Evolutionary conservation across 2,329 filamentous ascomycete species (phyloP).

Genomic region (Fusarium illudens): DNA sequence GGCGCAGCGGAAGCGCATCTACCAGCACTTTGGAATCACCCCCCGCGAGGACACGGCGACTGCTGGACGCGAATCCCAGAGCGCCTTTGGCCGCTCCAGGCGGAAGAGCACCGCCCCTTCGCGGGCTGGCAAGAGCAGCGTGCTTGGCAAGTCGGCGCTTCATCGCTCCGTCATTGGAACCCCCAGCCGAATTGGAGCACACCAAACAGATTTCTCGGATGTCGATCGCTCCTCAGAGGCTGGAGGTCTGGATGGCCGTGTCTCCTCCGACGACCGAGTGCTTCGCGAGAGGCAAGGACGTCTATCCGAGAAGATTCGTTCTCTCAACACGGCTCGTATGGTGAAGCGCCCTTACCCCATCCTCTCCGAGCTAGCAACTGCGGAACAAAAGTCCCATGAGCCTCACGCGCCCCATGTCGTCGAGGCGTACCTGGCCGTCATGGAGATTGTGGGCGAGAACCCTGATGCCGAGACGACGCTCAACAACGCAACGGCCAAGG

Average conservation of each 20-base stretch:
- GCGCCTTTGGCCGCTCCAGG: conserved; percentile 68
- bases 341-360: conserved; percentile 75
- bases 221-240: conserved; percentile 66
- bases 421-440: conserved; percentile 83
- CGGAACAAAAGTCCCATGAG: conserved; percentile 75
- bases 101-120: conserved; percentile 62
- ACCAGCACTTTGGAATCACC: conserved; percentile 93
- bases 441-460: conserved; percentile 80
- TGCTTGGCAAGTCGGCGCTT: conserved; percentile 69
- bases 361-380: conserved; percentile 76
- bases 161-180: conserved; percentile 89
- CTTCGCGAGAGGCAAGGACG: conserved; percentile 84
- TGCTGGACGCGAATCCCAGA: conserved; percentile 58
- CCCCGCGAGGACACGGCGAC: conserved; percentile 58
- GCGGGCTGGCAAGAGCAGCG: conserved; percentile 58
- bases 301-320: conserved; percentile 80
- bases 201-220: conserved; percentile 74
- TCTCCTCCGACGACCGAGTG: conserved; percentile 73
- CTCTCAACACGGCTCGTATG: conserved; percentile 77
- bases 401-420: conserved; percentile 77
- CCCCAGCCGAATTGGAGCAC: conserved; percentile 72
- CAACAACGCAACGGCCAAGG: conserved; percentile 71
- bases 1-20: conserved; percentile 89
- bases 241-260: conserved; percentile 54
- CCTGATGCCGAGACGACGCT: conserved; percentile 65